phyloP scores from a whole-genome alignment of 345 rosid species.

The Syzygium aqueum region DNA sequence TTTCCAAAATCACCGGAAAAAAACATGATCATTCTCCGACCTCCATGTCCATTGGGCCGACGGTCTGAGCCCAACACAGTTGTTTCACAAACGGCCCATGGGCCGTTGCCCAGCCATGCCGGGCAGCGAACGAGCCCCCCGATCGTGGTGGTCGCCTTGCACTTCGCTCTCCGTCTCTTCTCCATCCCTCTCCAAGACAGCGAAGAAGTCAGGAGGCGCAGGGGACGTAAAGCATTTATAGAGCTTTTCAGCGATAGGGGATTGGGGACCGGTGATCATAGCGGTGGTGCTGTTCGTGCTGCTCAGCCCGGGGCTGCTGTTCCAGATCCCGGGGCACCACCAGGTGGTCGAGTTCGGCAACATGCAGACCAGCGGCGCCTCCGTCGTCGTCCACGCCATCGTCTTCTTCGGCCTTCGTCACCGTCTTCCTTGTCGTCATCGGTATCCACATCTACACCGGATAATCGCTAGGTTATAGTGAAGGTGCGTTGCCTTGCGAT shows the following conservation, averaged over 20 bases:
- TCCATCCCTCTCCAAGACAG: background rate
- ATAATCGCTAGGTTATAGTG: background rate
- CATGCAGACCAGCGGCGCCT: constrained; percentile 36
- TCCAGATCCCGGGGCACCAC: constrained; percentile 39
- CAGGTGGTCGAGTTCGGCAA: constrained; percentile 28
- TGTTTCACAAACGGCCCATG: background rate
- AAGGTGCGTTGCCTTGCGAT: too few species aligned
- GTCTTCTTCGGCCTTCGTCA: constrained; percentile 30
- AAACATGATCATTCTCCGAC: background rate
- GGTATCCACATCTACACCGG: constrained; percentile 29
- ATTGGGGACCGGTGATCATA: constrained; percentile 47
- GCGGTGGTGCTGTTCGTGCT: constrained; percentile 39
- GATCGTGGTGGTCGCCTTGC: background rate
- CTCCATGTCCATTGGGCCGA: background rate
- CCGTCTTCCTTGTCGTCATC: constrained; percentile 30
- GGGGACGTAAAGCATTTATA: background rate
- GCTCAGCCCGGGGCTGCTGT: constrained; percentile 41
- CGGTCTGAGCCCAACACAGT: background rate
- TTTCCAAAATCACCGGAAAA: background rate
- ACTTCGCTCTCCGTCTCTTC: background rate
- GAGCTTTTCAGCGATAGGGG: constrained; percentile 15
- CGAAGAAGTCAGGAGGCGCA: background rate
- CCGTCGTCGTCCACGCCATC: constrained; percentile 37
- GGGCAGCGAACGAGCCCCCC: background rate
- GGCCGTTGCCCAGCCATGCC: background rate